Base-by-base conservation (phyloP, 2,329 filamentous ascomycete species). In the Ceratocystis cubensis region DNA sequence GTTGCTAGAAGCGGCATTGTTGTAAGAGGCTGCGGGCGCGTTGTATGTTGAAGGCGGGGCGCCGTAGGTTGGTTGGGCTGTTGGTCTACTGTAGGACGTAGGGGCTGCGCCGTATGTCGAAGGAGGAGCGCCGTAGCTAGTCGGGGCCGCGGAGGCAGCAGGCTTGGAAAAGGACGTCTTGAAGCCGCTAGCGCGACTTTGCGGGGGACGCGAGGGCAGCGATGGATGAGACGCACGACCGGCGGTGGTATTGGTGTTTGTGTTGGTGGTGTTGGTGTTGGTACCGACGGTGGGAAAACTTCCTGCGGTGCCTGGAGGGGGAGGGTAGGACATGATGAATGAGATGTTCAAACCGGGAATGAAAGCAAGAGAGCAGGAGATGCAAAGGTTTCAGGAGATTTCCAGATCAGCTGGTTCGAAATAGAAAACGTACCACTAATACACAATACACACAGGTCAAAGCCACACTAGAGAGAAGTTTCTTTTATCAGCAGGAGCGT, bases 251-350 rank as follows among this genome's bases (percentile, higher is more conserved):
- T 22, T 72, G 71, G 20, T 28, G 7, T 17, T 17, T 4, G 48
- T 8, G 2, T 6, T 22, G 22, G n/a, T 10, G 45, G 20, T 53
- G 20, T 17, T 17, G 10, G 6, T 22, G 45, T n/a, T n/a, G 22
- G 46, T 50, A 50, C 46, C n/a, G 68, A 75, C 70, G 33, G 75
- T 76, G 73, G 70, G 75, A 72, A 78, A 76, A 72, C 74, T 63
- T 65, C 68, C 73, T 75, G 80, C 75, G 76, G 84, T 78, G 84
- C 88, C 88, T 90, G 89, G 88, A 88, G 88, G 88, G 75, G 87
- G 87, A 78, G 88, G 87, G 82, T 90, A 90, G 78, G 88, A 87
- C 89, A 93, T 93, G 82, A 85, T 86, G 83, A 85, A 85, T 78
- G 81, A 77, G 72, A 44, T 59, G 64, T 65, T 65, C 64, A 41